Conservation (phyloP, 345 rosid genomes). For the Ailanthus altissimus region DNA sequence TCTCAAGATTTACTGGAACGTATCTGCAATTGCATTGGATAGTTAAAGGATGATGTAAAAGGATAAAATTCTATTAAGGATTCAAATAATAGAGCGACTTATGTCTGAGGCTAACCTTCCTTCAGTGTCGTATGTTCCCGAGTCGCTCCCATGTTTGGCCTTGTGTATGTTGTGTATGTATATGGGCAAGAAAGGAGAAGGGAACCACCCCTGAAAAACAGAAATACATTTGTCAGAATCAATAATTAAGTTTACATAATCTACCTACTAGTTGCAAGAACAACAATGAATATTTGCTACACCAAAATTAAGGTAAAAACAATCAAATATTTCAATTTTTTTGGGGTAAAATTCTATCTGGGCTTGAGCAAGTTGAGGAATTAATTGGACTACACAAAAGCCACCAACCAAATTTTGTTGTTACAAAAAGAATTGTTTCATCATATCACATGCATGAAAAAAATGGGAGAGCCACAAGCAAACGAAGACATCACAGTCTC, state of each 20-base stretch:
- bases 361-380: neutral
- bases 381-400: neutral
- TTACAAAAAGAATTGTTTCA: neutral
- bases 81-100: neutral
- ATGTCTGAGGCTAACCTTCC: constrained; percentile 49
- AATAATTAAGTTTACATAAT: neutral
- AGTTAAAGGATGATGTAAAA: neutral
- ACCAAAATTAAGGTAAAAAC: neutral
- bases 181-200: constrained; percentile 70
- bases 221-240: neutral
- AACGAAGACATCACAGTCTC: neutral
- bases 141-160: constrained; percentile 76
- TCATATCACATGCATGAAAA: neutral
- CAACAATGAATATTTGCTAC: neutral
- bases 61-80: neutral
- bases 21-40: constrained; percentile 39
- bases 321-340: no score
- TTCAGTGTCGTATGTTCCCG: constrained; percentile 66
- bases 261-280: neutral
- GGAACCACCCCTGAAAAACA: constrained; percentile 67
- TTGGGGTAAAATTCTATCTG: no score
- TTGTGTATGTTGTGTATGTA: constrained; percentile 74
- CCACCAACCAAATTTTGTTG: no score
- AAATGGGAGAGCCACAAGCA: neutral
- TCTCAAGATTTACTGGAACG: constrained; percentile 57